phyloP scores from a whole-genome alignment of 2,329 filamentous ascomycete genomes.

The Xylariales sp. region DNA sequence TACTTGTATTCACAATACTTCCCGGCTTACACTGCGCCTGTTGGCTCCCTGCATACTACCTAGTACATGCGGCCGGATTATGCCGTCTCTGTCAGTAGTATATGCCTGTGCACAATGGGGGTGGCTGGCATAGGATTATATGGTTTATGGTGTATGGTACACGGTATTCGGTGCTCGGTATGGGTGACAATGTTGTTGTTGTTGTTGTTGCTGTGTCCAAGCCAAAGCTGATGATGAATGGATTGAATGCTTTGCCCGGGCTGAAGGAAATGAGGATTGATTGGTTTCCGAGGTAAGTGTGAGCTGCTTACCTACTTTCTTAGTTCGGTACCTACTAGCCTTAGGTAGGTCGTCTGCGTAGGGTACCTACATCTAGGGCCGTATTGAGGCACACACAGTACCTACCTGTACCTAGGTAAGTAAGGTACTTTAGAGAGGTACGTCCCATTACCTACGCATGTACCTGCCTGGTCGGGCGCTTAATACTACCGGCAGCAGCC shows the following conservation, averaged over 20 bases:
- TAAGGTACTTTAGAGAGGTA: not conserved
- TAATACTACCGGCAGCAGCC: not conserved
- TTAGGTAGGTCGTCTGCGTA: no score
- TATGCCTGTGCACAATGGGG: not conserved
- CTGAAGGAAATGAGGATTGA: constrained; percentile 4
- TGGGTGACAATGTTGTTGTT: no score
- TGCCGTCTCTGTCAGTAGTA: not conserved
- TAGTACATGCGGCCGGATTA: constrained; percentile 2
- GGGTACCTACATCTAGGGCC: no score
- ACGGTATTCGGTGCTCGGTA: not conserved
- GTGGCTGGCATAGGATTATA: not conserved
- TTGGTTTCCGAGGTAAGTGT: not conserved
- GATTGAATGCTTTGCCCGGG: not conserved
- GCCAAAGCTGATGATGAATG: not conserved
- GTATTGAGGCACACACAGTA: not conserved
- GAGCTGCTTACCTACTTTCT: no score
- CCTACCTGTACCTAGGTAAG: not conserved
- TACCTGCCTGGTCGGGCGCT: constrained; percentile 1
- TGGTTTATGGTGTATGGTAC: no score
- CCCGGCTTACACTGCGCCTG: not conserved
- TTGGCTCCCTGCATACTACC: not conserved
- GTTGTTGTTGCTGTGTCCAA: not conserved
- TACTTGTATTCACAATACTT: no score
- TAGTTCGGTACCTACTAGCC: no score
- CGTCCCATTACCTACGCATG: not conserved